These are phyloP conservation scores for Acanthamoeba sp. DNA, from an alignment of 208 protist species.

Conservation along the genomic window DNA sequence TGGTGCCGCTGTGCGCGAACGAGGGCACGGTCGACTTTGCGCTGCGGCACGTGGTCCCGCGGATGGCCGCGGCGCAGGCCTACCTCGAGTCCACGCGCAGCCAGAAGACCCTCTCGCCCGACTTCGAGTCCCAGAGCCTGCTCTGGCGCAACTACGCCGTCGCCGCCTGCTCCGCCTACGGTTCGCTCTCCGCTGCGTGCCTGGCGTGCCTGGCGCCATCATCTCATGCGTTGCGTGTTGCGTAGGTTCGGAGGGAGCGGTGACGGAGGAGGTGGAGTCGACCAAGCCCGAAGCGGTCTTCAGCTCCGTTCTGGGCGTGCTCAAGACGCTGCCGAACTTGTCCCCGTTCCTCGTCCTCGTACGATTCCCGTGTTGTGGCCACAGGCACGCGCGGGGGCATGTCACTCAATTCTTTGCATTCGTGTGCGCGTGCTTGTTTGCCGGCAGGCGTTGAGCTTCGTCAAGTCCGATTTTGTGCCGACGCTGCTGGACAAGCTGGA, in stretches of 20 bases:
- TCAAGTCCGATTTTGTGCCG: constrained; percentile 38
- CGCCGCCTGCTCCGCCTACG: constrained; percentile 41
- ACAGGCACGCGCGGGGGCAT: neutral
- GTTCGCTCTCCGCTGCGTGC: neutral
- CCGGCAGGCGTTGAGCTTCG: neutral
- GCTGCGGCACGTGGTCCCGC: constrained; percentile 29
- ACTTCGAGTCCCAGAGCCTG: constrained; percentile 49
- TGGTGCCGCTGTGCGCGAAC: constrained; percentile 39
- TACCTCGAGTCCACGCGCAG: constrained; percentile 57
- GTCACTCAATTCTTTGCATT: neutral
- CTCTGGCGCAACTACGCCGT: constrained; percentile 69
- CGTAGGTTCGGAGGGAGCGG: neutral
- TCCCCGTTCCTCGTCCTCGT: neutral
- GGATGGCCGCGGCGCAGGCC: constrained; percentile 54
- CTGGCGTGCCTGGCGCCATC: neutral
- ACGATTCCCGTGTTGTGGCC: neutral
- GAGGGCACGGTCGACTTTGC: constrained; percentile 49
- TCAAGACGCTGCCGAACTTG: neutral
- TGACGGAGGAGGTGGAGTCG: neutral
- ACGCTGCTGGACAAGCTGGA: constrained; percentile 51
- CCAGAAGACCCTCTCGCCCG: constrained; percentile 21
- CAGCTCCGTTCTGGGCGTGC: neutral
- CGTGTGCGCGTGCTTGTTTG: too few relatives aligned
- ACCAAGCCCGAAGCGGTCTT: constrained; percentile 13
- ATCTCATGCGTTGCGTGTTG: neutral